phyloP scores from a whole-genome alignment of 495 filamentous ascomycete genomes.

The Penicillium pulvis region DNA sequence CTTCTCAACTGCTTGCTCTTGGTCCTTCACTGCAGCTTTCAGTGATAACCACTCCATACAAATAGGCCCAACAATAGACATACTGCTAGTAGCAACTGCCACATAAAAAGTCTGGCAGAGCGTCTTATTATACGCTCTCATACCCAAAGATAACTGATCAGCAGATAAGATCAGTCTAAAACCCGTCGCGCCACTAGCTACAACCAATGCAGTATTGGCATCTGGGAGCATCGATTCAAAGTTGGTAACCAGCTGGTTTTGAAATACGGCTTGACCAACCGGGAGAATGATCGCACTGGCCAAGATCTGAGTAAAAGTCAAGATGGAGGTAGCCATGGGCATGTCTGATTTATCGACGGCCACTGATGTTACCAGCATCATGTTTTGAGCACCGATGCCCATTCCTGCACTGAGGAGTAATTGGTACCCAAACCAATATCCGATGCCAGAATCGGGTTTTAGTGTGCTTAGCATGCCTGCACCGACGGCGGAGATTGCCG shows the following conservation, averaged over 20 bases:
- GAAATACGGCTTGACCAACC: constrained; percentile 72
- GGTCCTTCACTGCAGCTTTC: not conserved
- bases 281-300: constrained; percentile 69
- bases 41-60: constrained; percentile 17
- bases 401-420: constrained; percentile 25
- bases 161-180: constrained; percentile 40
- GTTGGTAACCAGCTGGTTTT: constrained; percentile 55
- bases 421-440: constrained; percentile 33
- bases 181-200: not conserved
- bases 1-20: not conserved
- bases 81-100: constrained; percentile 38
- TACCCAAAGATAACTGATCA: constrained; percentile 50
- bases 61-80: constrained; percentile 15
- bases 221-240: not conserved
- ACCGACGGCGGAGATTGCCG: constrained; percentile 60
- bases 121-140: constrained; percentile 67
- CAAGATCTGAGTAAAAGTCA: constrained; percentile 67
- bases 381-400: constrained; percentile 27
- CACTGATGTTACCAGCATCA: constrained; percentile 63
- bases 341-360: constrained; percentile 61
- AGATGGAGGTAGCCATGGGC: constrained; percentile 60
- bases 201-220: not conserved
- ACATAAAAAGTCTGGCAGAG: constrained; percentile 55
- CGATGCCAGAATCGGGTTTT: constrained; percentile 13
- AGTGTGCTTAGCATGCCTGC: constrained; percentile 45